A percentile compares a stretch with the other conserved stretches of the same genome.
phyloP scores from a whole-genome alignment of 768 basidiomycete genomes.

The Russula dissimulans region DNA sequence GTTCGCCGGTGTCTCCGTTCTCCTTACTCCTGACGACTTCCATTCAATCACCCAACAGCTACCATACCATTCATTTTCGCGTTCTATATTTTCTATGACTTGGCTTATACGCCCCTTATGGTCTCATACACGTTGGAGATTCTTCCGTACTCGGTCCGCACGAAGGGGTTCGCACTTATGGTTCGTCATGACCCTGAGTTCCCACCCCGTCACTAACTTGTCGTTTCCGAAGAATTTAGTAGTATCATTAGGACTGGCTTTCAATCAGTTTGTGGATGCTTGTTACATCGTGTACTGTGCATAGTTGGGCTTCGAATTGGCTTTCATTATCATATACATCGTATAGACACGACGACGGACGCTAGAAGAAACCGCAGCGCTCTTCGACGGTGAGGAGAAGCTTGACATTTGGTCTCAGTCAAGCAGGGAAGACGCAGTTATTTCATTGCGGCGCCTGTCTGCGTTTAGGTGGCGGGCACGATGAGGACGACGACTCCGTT shows the following conservation, averaged over 20 bases:
- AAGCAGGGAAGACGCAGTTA: conserved; percentile 41
- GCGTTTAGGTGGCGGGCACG: neutral
- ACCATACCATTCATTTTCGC: conserved; percentile 61
- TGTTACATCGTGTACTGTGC: conserved; percentile 57
- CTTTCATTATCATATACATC: conserved; percentile 45
- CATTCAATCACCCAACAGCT: conserved; percentile 31
- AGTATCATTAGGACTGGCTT: conserved; percentile 57
- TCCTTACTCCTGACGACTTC: neutral
- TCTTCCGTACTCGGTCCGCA: conserved; percentile 68
- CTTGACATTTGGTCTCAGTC: conserved; percentile 34
- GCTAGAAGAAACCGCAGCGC: conserved; percentile 61
- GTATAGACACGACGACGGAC: conserved; percentile 64
- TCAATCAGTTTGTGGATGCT: conserved; percentile 77
- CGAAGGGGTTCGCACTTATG: conserved; percentile 73
- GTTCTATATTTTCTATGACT: conserved; percentile 45
- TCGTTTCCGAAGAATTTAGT: conserved; percentile 42
- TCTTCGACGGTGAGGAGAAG: conserved; percentile 56
- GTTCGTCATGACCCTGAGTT: conserved; percentile 27
- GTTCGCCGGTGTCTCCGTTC: too few relatives aligned
- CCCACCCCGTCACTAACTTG: neutral
- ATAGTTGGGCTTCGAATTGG: conserved; percentile 54
- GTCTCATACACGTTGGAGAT: conserved; percentile 63
- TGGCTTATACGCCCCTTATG: conserved; percentile 72
- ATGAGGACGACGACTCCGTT: neutral
- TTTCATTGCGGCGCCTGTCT: conserved; percentile 19